Evolutionary conservation across 1,284 basidiomycete species (phyloP), one percentile per base, ranked within the genome.

Genomic region (Meira miltonrushii): DNA sequence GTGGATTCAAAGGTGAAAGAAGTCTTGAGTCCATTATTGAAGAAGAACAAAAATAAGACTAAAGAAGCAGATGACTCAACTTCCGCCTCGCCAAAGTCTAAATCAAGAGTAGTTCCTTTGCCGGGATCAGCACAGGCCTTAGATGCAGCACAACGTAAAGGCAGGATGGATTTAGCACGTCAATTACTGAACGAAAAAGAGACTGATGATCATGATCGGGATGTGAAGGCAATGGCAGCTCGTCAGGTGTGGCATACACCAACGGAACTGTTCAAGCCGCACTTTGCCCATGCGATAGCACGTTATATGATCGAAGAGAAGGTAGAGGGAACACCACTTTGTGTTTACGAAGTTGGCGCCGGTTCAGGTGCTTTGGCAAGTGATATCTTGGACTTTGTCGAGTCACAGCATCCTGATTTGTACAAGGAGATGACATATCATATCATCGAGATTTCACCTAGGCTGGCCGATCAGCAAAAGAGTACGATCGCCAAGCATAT

Each of bases 181-280:
- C 60, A 66, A 49, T 78, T 82, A 47, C 40, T 55, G 59, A 58
- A 62, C 21, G 64, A 67, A 61, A 61, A 50, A 57, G 68, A 66
- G 25, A 67, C 62, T 33, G 53, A 38, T 8, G 41, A 59, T n/a
- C 50, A 61, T 49, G 64, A 65, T 15, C 83, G 86, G 67, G 82
- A 82, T 38, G 68, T 75, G 1, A 62, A 70, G 39, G 54, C 61
- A 1, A 75, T 75, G 75, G 73, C 71, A 0, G 92, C 92, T 5
- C 84, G 86, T 70, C 95, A 99, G 79, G 83, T 98, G 56, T 99
- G 95, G 95, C 95, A 99, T 80, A 99, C 95, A 0, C 95, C 95
- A 0, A 96, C 92, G 1, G 94, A 98, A 78, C 81, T 99, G 41
- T 97, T 98, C 83, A 92, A 94, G 84, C 95, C 95, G 10, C 90